Percentiles rank a stretch among this genome's conserved stretches.
These are phyloP conservation scores for Grosmannia huntii DNA, from an alignment of 2,329 filamentous ascomycete species.

Conservation along the genomic window DNA sequence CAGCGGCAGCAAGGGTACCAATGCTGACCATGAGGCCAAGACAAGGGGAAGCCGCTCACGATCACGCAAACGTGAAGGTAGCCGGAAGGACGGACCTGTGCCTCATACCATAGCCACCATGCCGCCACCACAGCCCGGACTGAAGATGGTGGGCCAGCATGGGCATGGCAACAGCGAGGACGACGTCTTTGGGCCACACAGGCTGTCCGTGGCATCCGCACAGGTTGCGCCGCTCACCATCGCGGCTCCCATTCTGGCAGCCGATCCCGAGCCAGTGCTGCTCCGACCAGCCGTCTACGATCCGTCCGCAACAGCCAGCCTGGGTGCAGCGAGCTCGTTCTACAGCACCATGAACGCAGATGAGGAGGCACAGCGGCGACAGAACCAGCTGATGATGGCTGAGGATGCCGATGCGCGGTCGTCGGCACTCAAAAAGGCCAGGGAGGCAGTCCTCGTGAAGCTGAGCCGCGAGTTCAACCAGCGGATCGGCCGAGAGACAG, in stretches of 20 bases:
- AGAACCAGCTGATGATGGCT: conserved; percentile 19
- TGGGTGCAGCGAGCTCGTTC: conserved; percentile 1
- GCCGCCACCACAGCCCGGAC: conserved; percentile 7
- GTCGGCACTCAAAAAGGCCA: conserved; percentile 43
- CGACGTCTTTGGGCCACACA: conserved; percentile 10
- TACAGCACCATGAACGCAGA: conserved; percentile 24
- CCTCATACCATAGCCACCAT: not conserved
- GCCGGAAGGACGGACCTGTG: conserved; percentile 2
- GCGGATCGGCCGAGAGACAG: conserved; percentile 11
- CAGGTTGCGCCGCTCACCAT: conserved; percentile 22
- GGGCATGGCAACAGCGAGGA: not conserved
- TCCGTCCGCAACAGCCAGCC: conserved; percentile 19
- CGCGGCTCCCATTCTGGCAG: conserved; percentile 35
- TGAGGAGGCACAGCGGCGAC: conserved; percentile 39
- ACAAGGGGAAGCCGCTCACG: not conserved
- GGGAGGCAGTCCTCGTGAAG: conserved; percentile 46
- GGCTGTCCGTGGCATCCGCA: not conserved
- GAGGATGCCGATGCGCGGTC: conserved; percentile 43
- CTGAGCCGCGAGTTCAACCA: conserved; percentile 38
- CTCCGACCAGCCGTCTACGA: conserved; percentile 47
- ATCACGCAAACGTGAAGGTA: conserved; percentile 2
- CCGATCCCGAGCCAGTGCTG: conserved; percentile 35
- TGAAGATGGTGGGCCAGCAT: not conserved
- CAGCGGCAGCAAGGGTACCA: not conserved
- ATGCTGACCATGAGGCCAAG: not conserved